These are phyloP conservation scores for Camptophora hylomeconis DNA, from an alignment of 2,329 filamentous ascomycete genomes.

Conservation along the genomic window DNA sequence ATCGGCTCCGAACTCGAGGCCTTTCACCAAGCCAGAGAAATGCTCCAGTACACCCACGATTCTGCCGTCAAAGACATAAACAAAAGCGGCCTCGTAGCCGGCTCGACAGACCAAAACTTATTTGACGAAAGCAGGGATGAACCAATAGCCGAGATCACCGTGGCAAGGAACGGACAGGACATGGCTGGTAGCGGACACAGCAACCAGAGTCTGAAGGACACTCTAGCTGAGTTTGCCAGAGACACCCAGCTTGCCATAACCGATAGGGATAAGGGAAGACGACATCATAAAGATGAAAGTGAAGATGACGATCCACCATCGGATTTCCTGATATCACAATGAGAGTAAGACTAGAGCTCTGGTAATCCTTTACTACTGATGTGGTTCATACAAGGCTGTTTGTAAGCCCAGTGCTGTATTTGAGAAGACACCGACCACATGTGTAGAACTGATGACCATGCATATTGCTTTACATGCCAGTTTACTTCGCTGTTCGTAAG, in stretches of 20 bases:
- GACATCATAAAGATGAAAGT: slow-evolving; percentile 5
- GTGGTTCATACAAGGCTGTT: too few relatives aligned
- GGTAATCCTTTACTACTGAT: too few relatives aligned
- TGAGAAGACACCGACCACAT: too few relatives aligned
- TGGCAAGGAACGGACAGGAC: slow-evolving; percentile 2
- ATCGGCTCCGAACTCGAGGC: slow-evolving; percentile 51
- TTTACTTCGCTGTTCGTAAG: too few relatives aligned
- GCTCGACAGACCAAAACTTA: neutral
- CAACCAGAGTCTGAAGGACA: slow-evolving; percentile 16
- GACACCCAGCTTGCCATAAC: slow-evolving; percentile 1
- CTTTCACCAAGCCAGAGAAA: slow-evolving; percentile 25
- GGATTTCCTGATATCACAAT: slow-evolving; percentile 18
- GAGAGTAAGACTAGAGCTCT: slow-evolving; percentile 2
- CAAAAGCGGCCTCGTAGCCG: slow-evolving; percentile 1
- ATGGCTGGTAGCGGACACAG: slow-evolving; percentile 7
- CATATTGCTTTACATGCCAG: too few relatives aligned
- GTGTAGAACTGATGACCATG: too few relatives aligned
- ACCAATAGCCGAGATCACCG: slow-evolving; percentile 4
- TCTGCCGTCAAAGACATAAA: slow-evolving; percentile 2
- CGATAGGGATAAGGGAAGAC: neutral
- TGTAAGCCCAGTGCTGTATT: too few relatives aligned
- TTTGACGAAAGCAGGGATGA: slow-evolving; percentile 7
- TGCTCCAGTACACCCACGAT: slow-evolving; percentile 25
- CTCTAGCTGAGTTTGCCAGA: slow-evolving; percentile 10
- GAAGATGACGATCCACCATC: slow-evolving; percentile 18